These are phyloP conservation scores for Mortierella sp. DNA, from an alignment of 371 early-diverging fungal genomes.

Conservation along the genomic window DNA sequence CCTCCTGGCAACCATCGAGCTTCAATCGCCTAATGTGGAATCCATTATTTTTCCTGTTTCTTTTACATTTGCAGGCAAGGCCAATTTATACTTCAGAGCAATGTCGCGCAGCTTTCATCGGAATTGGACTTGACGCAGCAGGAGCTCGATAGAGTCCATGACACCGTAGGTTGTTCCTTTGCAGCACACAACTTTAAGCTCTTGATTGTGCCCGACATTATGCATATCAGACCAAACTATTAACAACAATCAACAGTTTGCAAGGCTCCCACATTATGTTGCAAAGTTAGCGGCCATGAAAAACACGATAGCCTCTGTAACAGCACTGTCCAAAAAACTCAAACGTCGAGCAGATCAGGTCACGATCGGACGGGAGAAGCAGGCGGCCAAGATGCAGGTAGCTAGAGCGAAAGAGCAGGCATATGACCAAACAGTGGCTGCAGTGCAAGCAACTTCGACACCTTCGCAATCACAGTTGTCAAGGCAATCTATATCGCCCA, in stretches of 20 bases:
- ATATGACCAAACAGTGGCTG: conserved; percentile 51
- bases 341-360: conserved; percentile 47
- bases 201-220: neutral
- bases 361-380: conserved; percentile 38
- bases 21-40: too few relatives aligned
- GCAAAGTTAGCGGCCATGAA: conserved; percentile 51
- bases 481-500: neutral
- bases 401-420: conserved; percentile 50
- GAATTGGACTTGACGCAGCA: conserved; percentile 33
- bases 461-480: conserved; percentile 9
- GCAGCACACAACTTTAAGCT: too few relatives aligned
- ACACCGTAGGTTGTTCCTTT: conserved; percentile 28
- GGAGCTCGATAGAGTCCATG: conserved; percentile 43
- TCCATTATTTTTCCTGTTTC: conserved; percentile 3
- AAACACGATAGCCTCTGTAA: conserved; percentile 35
- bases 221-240: neutral
- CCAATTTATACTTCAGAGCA: conserved; percentile 34
- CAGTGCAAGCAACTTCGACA: conserved; percentile 16
- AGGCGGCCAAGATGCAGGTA: conserved; percentile 32
- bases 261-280: conserved; percentile 50
- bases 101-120: conserved; percentile 34
- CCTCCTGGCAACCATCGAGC: neutral
- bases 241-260: conserved; percentile 27
- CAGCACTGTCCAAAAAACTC: conserved; percentile 32
- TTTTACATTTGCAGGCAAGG: conserved; percentile 27